phyloP scores from a whole-genome alignment of 805 yeast genomes.

The Pichia phayaonensis region DNA sequence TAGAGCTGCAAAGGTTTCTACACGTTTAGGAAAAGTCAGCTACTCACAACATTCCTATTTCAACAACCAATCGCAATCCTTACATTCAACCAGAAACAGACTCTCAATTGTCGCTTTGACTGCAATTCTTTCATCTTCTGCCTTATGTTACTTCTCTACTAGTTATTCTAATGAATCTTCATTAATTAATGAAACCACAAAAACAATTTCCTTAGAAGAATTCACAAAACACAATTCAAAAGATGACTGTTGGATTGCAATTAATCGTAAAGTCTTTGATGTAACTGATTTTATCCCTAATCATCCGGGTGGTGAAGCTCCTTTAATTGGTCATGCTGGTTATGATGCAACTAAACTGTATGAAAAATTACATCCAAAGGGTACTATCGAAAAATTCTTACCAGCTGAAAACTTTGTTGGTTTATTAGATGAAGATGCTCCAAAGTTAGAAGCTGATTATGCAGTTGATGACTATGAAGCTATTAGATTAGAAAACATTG shows the following conservation, averaged over 20 bases:
- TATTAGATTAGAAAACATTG: slow-evolving; percentile 34
- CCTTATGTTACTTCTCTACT: background rate
- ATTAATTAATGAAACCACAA: background rate
- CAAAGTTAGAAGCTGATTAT: slow-evolving; percentile 26
- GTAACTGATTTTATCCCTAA: slow-evolving; percentile 47
- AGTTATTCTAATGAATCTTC: slow-evolving; percentile 7
- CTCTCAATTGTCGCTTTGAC: background rate
- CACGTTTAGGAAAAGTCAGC: background rate
- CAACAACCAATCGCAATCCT: background rate
- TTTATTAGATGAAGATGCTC: slow-evolving; percentile 28
- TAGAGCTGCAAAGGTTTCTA: background rate
- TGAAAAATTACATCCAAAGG: slow-evolving; percentile 88
- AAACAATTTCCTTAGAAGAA: slow-evolving; percentile 28
- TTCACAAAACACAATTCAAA: slow-evolving; percentile 46
- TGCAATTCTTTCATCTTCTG: background rate
- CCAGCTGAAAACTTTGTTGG: slow-evolving; percentile 59
- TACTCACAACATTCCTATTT: background rate
- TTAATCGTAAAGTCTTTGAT: slow-evolving; percentile 74
- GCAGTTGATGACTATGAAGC: slow-evolving; percentile 32
- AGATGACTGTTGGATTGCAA: slow-evolving; percentile 77
- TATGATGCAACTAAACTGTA: slow-evolving; percentile 58
- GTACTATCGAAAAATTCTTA: slow-evolving; percentile 60
- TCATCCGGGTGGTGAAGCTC: slow-evolving; percentile 48
- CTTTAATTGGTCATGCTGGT: slow-evolving; percentile 41
- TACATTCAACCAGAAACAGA: background rate